These are phyloP conservation scores for Populus tremula DNA, from an alignment of 345 rosid species.

Conservation along the genomic window DNA sequence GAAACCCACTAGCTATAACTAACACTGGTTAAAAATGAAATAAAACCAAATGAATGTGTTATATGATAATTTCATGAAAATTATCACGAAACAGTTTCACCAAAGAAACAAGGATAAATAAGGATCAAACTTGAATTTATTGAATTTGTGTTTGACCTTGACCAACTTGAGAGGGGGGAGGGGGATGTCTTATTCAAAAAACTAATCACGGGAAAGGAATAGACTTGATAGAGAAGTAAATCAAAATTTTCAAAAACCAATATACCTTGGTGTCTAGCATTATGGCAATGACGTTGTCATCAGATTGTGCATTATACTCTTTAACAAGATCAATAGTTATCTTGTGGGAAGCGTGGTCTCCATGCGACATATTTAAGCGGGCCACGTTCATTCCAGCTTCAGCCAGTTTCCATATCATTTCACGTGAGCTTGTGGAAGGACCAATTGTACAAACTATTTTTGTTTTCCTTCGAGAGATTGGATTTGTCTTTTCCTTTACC, in stretches of 20 bases:
- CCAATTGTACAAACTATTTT: conserved; percentile 96
- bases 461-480: conserved; percentile 60
- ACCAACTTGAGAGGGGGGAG: neutral
- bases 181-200: too few relatives aligned
- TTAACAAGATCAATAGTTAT: conserved; percentile 80
- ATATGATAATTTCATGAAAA: neutral
- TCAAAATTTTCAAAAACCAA: neutral
- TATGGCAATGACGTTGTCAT: conserved; percentile 76
- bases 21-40: neutral
- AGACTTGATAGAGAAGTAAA: neutral
- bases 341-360: conserved; percentile 90
- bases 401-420: conserved; percentile 96
- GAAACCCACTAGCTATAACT: neutral
- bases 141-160: neutral
- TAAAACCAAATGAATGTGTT: neutral
- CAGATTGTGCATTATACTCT: conserved; percentile 80
- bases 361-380: conserved; percentile 93
- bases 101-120: neutral
- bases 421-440: conserved; percentile 88
- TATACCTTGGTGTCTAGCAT: conserved; percentile 95
- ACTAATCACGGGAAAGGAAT: too few relatives aligned
- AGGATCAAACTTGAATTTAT: neutral
- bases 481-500: conserved; percentile 26
- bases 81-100: neutral
- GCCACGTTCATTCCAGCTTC: conserved; percentile 96